Percentiles rank a stretch among this genome's conserved stretches.
Conservation (phyloP, 768 basidiomycete species). For the Psilocybe cubensis region DNA sequence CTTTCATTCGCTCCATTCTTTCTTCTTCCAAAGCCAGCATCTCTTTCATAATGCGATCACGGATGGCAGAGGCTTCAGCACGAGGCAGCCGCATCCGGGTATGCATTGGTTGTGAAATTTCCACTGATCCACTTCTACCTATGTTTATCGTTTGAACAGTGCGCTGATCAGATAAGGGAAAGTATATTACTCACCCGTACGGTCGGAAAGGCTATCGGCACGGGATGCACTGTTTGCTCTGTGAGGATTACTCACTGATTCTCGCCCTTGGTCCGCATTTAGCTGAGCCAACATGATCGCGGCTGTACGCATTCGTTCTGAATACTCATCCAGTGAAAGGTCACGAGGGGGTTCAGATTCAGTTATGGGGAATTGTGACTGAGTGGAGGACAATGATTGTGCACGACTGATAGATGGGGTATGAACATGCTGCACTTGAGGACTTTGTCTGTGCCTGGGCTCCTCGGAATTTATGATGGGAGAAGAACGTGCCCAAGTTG, state of each 20-base stretch:
- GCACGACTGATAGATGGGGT: conserved; percentile 19
- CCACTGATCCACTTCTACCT: conserved; percentile 19
- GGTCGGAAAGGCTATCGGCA: conserved; percentile 19
- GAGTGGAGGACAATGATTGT: conserved; percentile 14
- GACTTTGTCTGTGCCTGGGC: conserved; percentile 8
- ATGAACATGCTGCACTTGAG: conserved; percentile 9
- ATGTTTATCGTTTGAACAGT: not conserved
- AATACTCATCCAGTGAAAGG: conserved; percentile 94
- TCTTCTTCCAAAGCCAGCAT: conserved; percentile 98
- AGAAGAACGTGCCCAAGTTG: conserved; percentile 72
- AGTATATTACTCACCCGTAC: conserved; percentile 21
- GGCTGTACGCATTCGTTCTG: conserved; percentile 97
- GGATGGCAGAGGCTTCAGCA: conserved; percentile 86
- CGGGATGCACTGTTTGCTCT: conserved; percentile 22
- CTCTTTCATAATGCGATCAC: conserved; percentile 97
- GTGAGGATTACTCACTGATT: conserved; percentile 30
- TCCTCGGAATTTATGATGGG: conserved; percentile 42
- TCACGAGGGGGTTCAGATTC: conserved; percentile 29
- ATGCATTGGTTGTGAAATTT: conserved; percentile 32
- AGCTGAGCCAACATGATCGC: conserved; percentile 98
- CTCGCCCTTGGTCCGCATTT: conserved; percentile 76
- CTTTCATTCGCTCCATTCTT: conserved; percentile 91
- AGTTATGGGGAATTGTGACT: conserved; percentile 8
- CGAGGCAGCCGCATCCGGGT: conserved; percentile 76
- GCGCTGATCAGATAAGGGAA: not conserved